Evolutionary conservation across 345 rosid species (phyloP).

Genomic region (Raphanus raphanistrum): DNA sequence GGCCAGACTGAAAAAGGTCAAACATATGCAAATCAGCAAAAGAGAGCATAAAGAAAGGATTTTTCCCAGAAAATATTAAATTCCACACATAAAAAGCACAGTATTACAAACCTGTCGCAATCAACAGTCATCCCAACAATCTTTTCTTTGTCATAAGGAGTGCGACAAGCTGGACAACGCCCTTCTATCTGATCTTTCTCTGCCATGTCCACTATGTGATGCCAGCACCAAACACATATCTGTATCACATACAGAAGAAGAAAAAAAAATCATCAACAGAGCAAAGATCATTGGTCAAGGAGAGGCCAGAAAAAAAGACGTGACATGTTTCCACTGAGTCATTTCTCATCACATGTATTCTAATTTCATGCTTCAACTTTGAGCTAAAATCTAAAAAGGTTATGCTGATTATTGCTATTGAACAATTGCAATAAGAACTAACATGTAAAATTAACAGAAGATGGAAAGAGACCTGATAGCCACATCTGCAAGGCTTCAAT

Average conservation of each 20-base stretch:
- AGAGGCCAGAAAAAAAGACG: not conserved
- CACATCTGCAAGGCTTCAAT: constrained; percentile 88
- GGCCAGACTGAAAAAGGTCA: constrained; percentile 37
- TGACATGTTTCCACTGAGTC: not conserved
- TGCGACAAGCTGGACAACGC: constrained; percentile 89
- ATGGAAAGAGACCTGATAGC: constrained; percentile 59
- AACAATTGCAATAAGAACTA: not conserved
- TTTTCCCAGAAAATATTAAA: not conserved
- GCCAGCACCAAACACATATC: constrained; percentile 99
- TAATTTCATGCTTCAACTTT: not conserved
- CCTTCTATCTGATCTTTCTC: constrained; percentile 84
- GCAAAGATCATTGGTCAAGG: not conserved
- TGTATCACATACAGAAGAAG: constrained; percentile 16
- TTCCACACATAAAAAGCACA: not conserved
- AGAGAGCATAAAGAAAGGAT: not conserved
- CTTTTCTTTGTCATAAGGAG: constrained; percentile 83
- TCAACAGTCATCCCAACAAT: constrained; percentile 76
- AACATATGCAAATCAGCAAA: constrained; percentile 25
- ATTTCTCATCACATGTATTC: not conserved
- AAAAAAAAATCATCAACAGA: constrained; percentile 2
- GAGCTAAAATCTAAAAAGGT: not conserved
- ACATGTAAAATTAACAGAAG: not conserved
- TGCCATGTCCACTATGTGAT: constrained; percentile 92
- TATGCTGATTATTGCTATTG: not conserved
- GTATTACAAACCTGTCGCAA: constrained; percentile 61